phyloP scores from a whole-genome alignment of 371 early-diverging fungal genomes.

The Mucor sp. region DNA sequence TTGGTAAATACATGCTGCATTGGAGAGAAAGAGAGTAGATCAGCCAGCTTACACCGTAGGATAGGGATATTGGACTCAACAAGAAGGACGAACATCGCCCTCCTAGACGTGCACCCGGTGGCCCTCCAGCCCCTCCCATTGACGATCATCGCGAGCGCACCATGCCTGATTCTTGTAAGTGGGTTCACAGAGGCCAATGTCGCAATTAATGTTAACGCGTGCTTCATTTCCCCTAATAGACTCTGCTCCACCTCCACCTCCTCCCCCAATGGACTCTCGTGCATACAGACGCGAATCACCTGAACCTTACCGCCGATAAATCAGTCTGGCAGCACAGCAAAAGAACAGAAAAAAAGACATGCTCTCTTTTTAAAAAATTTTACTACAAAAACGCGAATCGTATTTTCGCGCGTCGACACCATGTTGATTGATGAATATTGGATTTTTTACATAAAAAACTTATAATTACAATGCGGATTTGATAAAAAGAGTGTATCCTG shows the following conservation, averaged over 20 bases:
- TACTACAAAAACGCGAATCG: not conserved
- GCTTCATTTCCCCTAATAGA: conserved; percentile 8
- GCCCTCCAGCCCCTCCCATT: conserved; percentile 22
- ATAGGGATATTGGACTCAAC: conserved; percentile 67
- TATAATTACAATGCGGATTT: conserved; percentile 3
- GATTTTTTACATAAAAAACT: conserved; percentile 9
- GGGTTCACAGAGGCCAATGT: not conserved
- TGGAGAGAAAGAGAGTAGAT: not conserved
- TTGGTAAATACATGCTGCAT: conserved; percentile 44
- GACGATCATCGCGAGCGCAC: conserved; percentile 31
- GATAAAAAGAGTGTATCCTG: not conserved
- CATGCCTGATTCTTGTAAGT: conserved; percentile 37
- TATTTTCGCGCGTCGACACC: conserved; percentile 8
- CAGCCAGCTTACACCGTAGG: not conserved
- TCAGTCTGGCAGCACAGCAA: not conserved
- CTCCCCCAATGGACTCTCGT: conserved; percentile 38
- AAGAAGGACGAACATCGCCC: conserved; percentile 62
- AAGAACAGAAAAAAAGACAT: not conserved
- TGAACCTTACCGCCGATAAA: conserved; percentile 48
- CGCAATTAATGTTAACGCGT: not conserved
- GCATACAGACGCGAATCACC: conserved; percentile 44
- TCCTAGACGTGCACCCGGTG: conserved; percentile 22
- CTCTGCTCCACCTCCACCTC: conserved; percentile 31
- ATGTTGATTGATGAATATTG: conserved; percentile 9
- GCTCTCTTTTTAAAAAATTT: not conserved